Evolutionary conservation across 1,284 basidiomycete species (phyloP).

Genomic region (Leccinum griseonigrum): DNA sequence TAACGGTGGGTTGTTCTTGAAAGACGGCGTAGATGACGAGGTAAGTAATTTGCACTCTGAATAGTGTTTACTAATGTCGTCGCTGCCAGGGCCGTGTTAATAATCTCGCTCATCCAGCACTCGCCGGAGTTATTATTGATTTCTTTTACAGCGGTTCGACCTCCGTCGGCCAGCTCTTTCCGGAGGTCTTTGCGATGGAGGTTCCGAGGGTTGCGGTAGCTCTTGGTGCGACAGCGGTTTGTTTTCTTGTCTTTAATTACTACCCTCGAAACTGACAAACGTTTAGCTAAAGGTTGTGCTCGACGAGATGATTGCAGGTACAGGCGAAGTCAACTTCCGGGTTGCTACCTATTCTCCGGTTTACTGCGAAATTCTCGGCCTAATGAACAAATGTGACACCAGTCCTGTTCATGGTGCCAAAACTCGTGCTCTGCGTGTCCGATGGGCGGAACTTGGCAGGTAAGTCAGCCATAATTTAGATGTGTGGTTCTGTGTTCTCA

Average conservation of each 20-base stretch:
- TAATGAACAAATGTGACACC: slow-evolving; percentile 3
- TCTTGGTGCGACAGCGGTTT: not conserved
- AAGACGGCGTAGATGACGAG: not conserved
- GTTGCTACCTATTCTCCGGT: not conserved
- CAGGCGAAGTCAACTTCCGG: not conserved
- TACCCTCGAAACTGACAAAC: not conserved
- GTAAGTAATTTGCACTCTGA: not conserved
- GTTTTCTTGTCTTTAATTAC: not conserved
- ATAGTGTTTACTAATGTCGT: not conserved
- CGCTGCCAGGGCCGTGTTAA: not conserved
- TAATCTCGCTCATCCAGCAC: not conserved
- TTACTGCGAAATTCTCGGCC: not conserved
- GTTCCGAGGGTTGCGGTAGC: not conserved
- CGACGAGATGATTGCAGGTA: not conserved
- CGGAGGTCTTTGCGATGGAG: not conserved
- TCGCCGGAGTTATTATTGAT: not conserved
- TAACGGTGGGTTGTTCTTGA: not conserved
- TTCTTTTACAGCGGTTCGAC: not conserved
- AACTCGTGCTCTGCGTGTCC: not conserved
- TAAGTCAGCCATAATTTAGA: not conserved
- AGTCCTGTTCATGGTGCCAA: not conserved
- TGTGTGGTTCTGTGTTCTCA: not conserved
- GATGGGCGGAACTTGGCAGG: not conserved
- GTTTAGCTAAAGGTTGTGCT: slow-evolving; percentile 1
- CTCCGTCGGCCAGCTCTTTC: not conserved